Evolutionary conservation across 768 basidiomycete species (phyloP).

Genomic region (Pholiota microspora): DNA sequence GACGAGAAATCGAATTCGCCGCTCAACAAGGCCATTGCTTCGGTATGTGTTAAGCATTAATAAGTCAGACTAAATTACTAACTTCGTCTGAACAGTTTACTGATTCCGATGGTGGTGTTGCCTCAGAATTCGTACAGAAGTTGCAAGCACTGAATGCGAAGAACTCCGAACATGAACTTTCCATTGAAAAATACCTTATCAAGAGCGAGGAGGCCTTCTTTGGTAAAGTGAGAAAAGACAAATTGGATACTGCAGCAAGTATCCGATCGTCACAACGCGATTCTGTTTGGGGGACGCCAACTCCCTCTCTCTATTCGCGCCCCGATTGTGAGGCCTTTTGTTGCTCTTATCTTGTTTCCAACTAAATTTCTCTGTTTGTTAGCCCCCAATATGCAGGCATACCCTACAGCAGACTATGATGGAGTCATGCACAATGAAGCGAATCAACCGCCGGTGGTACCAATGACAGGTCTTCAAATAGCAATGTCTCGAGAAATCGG

Average conservation of each 20-base stretch:
- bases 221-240: slow-evolving; percentile 85
- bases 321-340: slow-evolving; percentile 63
- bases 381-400: slow-evolving; percentile 54
- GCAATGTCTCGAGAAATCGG: slow-evolving; percentile 75
- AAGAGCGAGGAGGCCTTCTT: slow-evolving; percentile 96
- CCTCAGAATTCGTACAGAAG: slow-evolving; percentile 85
- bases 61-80: background rate
- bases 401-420: slow-evolving; percentile 42
- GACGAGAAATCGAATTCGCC: slow-evolving; percentile 91
- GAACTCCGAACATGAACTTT: slow-evolving; percentile 88
- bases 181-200: slow-evolving; percentile 86
- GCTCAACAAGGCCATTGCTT: slow-evolving; percentile 89
- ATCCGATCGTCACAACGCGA: slow-evolving; percentile 76
- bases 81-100: slow-evolving; percentile 63
- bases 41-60: slow-evolving; percentile 46
- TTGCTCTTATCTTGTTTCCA: slow-evolving; percentile 3
- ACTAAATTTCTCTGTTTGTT: slow-evolving; percentile 3
- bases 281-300: slow-evolving; percentile 76
- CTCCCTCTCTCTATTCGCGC: slow-evolving; percentile 64
- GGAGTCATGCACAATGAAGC: slow-evolving; percentile 45
- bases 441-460: slow-evolving; percentile 55
- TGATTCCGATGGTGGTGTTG: slow-evolving; percentile 90
- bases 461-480: slow-evolving; percentile 86
- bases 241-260: slow-evolving; percentile 80
- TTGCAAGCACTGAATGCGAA: slow-evolving; percentile 75